Percentiles rank a stretch among this genome's conserved stretches.
Conservation (phyloP, 768 basidiomycete genomes). For the Lentinula lateritia region DNA sequence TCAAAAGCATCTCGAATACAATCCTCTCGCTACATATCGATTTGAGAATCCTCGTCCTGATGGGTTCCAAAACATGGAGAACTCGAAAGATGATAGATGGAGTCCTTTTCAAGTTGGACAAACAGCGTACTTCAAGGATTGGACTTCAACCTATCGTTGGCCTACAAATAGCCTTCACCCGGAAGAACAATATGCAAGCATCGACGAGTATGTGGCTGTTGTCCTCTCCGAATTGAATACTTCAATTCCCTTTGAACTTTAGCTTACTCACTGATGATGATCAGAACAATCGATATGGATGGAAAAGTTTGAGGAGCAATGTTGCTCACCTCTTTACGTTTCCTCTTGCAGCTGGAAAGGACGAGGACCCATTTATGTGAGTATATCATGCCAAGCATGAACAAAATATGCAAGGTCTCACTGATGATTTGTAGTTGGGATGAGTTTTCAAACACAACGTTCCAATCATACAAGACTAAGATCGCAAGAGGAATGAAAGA, state of each 20-base stretch:
- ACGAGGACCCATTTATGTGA: neutral
- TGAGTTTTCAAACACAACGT: neutral
- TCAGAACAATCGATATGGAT: neutral
- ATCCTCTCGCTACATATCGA: neutral
- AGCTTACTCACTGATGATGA: neutral
- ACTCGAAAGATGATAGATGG: neutral
- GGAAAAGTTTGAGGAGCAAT: neutral
- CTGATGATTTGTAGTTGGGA: neutral
- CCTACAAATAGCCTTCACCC: neutral
- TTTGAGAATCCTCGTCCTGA: neutral
- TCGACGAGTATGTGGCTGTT: neutral
- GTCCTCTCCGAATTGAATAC: neutral
- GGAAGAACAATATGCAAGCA: neutral
- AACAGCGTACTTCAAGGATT: neutral
- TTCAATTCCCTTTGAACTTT: neutral
- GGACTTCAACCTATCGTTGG: neutral
- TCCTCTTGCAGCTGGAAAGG: neutral
- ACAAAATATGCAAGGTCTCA: neutral
- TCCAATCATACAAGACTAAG: neutral
- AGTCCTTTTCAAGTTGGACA: neutral
- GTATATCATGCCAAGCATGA: neutral
- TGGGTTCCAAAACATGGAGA: neutral
- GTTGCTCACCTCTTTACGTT: neutral
- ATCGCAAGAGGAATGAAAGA: neutral
- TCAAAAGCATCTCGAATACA: neutral